Evolutionary conservation across 257 asterid species (phyloP).

Genomic region (Solanum ossicruentum): DNA sequence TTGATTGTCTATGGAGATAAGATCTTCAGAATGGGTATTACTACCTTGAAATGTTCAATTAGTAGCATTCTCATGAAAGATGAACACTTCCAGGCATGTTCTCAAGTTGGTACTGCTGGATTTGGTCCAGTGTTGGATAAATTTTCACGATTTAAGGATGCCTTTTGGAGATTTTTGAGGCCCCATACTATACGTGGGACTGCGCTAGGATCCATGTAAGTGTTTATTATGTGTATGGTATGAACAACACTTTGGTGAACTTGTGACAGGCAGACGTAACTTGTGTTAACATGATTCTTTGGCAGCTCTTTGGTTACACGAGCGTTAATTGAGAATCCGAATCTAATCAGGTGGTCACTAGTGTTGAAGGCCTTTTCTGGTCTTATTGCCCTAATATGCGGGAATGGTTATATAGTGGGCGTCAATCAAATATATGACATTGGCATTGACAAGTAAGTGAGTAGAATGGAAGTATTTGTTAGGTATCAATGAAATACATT

Average conservation of each 20-base stretch:
- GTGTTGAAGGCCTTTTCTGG: constrained; percentile 74
- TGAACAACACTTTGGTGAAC: background rate
- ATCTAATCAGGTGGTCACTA: constrained; percentile 87
- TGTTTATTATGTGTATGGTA: background rate
- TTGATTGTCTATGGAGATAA: background rate
- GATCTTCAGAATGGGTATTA: background rate
- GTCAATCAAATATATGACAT: constrained; percentile 95
- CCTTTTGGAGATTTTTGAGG: constrained; percentile 96
- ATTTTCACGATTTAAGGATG: constrained; percentile 57
- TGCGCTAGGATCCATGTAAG: constrained; percentile 84
- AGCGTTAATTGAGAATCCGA: constrained; percentile 88
- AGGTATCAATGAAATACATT: background rate
- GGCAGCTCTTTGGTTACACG: constrained; percentile 78
- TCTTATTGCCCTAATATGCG: constrained; percentile 84
- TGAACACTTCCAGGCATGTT: constrained; percentile 58
- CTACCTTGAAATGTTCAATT: background rate
- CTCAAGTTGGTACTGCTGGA: constrained; percentile 75
- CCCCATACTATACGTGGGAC: constrained; percentile 99
- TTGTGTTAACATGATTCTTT: background rate
- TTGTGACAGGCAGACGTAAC: background rate
- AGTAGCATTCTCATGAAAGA: constrained; percentile 25
- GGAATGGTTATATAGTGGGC: constrained; percentile 96
- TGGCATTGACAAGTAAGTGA: constrained; percentile 93
- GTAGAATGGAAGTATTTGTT: background rate
- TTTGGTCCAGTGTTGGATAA: constrained; percentile 45